Evolutionary conservation across 768 basidiomycete genomes (phyloP).

Genomic region (Leccinum aurantiacum): DNA sequence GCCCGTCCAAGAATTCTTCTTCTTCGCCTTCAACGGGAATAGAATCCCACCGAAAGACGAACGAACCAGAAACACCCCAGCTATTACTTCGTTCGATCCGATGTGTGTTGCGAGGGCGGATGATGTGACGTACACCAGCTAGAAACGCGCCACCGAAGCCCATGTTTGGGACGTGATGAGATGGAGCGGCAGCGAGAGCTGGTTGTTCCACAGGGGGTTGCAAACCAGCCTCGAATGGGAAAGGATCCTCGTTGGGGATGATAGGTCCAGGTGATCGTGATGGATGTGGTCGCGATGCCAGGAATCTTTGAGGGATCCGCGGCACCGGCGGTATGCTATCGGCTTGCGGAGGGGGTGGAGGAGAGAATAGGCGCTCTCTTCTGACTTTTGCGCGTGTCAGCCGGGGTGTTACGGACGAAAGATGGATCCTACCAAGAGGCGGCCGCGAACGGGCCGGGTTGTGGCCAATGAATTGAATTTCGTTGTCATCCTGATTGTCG

Average conservation of each 20-base stretch:
- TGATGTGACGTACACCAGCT: slow-evolving; percentile 37
- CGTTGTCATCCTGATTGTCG: slow-evolving; percentile 43
- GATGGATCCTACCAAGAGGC: slow-evolving; percentile 17
- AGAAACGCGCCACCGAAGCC: slow-evolving; percentile 66
- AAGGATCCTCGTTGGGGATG: slow-evolving; percentile 49
- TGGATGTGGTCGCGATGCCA: slow-evolving; percentile 38
- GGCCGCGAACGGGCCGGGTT: slow-evolving; percentile 20
- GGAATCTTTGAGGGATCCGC: slow-evolving; percentile 39
- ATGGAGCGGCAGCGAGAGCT: slow-evolving; percentile 44
- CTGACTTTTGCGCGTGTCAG: slow-evolving; percentile 10
- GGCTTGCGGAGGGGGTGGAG: slow-evolving; percentile 47
- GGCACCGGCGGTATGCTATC: slow-evolving; percentile 58
- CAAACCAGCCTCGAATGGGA: slow-evolving; percentile 48
- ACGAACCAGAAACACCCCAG: slow-evolving; percentile 28
- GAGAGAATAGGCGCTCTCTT: slow-evolving; percentile 39
- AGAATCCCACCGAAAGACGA: slow-evolving; percentile 33
- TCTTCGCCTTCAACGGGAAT: slow-evolving; percentile 10
- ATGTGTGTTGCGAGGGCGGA: slow-evolving; percentile 16
- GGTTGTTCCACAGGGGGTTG: slow-evolving; percentile 25
- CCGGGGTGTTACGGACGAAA: not conserved
- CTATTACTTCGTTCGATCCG: slow-evolving; percentile 15
- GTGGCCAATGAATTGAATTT: slow-evolving; percentile 29
- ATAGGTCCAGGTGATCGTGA: slow-evolving; percentile 43
- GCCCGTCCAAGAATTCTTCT: slow-evolving; percentile 14
- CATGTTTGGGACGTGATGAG: slow-evolving; percentile 58